These are phyloP conservation scores for Anisodus acutangulus DNA, from an alignment of 257 asterid species.

Conservation along the genomic window DNA sequence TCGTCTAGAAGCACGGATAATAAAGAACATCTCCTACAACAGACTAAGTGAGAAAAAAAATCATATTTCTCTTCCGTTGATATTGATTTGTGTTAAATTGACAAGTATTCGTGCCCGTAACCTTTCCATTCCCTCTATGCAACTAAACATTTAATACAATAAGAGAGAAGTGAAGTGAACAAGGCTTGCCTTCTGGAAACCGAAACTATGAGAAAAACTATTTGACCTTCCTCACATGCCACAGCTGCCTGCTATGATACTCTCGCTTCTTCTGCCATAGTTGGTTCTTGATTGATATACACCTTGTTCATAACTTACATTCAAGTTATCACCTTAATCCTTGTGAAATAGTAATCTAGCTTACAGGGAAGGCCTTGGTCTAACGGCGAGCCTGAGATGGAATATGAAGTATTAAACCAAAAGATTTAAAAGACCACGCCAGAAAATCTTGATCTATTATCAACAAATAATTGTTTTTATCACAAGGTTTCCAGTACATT, in stretches of 20 bases:
- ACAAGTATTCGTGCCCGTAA: background rate
- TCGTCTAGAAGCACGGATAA: background rate
- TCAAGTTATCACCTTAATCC: slow-evolving; percentile 1
- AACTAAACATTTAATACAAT: background rate
- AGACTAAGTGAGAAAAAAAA: too few relatives aligned
- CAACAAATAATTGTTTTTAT: slow-evolving; percentile 39
- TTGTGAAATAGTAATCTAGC: background rate
- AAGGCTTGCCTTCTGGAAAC: background rate
- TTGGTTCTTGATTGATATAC: background rate
- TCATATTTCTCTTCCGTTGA: background rate
- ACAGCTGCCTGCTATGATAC: background rate
- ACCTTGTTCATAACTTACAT: background rate
- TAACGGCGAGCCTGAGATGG: background rate
- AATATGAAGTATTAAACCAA: background rate
- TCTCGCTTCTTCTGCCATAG: background rate
- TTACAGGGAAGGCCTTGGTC: background rate
- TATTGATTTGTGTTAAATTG: background rate
- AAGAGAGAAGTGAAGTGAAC: background rate
- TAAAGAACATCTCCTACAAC: background rate
- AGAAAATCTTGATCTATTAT: slow-evolving; percentile 23
- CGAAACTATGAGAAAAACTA: background rate
- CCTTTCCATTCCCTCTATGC: background rate
- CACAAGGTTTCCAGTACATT: slow-evolving; percentile 39
- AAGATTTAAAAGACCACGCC: background rate
- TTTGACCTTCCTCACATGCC: background rate